Base-by-base conservation (phyloP, 495 filamentous ascomycete species). In the Hypoxylon lienhwacheense region DNA sequence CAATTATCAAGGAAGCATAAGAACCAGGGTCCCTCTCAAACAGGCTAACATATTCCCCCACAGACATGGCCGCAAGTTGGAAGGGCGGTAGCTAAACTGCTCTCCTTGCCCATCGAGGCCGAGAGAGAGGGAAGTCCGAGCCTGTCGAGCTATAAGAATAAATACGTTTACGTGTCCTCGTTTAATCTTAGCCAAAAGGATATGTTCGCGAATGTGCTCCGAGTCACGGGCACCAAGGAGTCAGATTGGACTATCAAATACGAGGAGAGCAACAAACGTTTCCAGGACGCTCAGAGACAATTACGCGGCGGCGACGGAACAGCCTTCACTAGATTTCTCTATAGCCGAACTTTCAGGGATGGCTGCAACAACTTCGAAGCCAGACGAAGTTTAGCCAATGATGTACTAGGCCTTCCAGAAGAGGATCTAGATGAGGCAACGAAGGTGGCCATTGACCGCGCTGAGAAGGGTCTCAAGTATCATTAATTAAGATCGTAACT, bases 391-490 rank as follows among this genome's bases (percentile, higher is more conserved):
- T 16, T 78, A 44, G 66, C 67, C 5, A 85, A 86, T 59, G 70
- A 68, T 3, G 32, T 70, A 48, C 63, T 86, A 36, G 82, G 76
- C 0, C 63, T 86, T 34, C 69, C 75, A 2, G 66, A 72, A 50
- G 82, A 85, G 66, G 74, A 82, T 55, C 56, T 86, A 24, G 81
- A 84, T 53, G 77, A 76, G 50, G 57, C 58, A 4, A 83, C 78
- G 0, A 72, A 65, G 64, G 40, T 53, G 14, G 77, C 72, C 8
- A 47, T 81, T 3, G 64, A 72, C 11, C 15, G 59, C 8, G 46
- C 40, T 7, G 65, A 57, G 55, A 61, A 53, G 14, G 36, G 34
- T 19, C 29, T 53, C 2, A 39, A 57, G 50, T 46, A 60, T n/a
- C 51, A 60, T 36, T 48, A 20, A 41, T 21, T 16, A 19, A 37